These are phyloP conservation scores for Globisporangium nunn DNA, from an alignment of 352 stramenopile species.

Conservation along the genomic window DNA sequence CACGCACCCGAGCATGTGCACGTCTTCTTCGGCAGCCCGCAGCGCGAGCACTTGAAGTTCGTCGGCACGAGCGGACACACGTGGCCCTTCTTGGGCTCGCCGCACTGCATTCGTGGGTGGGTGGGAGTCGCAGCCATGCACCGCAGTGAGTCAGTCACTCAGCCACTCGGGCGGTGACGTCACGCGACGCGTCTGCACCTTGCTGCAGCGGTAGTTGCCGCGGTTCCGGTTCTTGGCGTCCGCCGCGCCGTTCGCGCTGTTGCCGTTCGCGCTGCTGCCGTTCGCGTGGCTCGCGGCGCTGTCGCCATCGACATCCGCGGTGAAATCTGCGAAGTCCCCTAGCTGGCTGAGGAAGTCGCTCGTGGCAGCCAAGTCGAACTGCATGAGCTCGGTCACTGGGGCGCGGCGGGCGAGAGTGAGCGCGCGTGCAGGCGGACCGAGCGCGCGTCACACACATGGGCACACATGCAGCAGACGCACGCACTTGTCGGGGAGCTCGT, in stretches of 20 bases:
- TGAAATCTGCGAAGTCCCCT: slow-evolving; percentile 23
- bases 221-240: slow-evolving; percentile 74
- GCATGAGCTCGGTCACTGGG: slow-evolving; percentile 44
- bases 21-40: slow-evolving; percentile 66
- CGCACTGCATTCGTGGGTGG: slow-evolving; percentile 31
- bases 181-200: slow-evolving; percentile 22
- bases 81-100: slow-evolving; percentile 82
- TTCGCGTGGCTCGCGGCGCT: background rate
- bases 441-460: too few species aligned
- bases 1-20: slow-evolving; percentile 59
- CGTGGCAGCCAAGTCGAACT: slow-evolving; percentile 41
- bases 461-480: background rate
- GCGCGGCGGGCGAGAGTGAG: background rate
- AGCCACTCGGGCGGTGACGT: background rate
- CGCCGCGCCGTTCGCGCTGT: slow-evolving; percentile 8
- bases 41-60: slow-evolving; percentile 80
- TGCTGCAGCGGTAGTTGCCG: slow-evolving; percentile 84
- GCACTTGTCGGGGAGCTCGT: background rate
- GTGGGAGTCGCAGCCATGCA: background rate
- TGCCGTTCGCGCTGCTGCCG: background rate
- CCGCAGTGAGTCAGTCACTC: too few species aligned
- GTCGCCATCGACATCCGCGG: background rate
- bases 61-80: slow-evolving; percentile 75
- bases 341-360: slow-evolving; percentile 48
- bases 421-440: too few species aligned